A percentile compares a stretch with the other conserved stretches of the same genome.
Evolutionary conservation across 129 eudicot species (phyloP).

Genomic region (Lactuca sativa): DNA sequence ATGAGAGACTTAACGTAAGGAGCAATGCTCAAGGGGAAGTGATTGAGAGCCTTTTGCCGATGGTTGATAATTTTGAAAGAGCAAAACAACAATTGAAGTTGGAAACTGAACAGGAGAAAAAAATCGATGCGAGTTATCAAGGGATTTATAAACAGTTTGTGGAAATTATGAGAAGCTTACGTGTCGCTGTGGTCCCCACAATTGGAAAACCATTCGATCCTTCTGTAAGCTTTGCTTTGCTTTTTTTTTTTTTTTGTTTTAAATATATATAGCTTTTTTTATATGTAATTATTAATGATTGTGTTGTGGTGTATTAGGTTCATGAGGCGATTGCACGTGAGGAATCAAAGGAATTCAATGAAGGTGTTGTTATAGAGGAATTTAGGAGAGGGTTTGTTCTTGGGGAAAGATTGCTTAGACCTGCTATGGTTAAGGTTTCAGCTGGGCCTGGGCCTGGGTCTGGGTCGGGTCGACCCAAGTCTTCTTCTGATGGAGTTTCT

Average conservation of each 20-base stretch:
- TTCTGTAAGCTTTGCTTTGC: conserved; percentile 42
- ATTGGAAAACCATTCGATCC: conserved; percentile 97
- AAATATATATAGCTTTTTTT: too few species aligned
- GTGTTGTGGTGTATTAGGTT: conserved; percentile 44
- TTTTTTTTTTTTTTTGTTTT: not conserved
- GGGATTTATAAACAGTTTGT: conserved; percentile 98
- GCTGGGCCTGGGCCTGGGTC: conserved; percentile 80
- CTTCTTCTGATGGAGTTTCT: conserved; percentile 19
- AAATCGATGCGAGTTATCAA: conserved; percentile 88
- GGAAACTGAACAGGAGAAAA: conserved; percentile 81
- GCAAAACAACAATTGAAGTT: conserved; percentile 79
- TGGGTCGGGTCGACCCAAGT: conserved; percentile 52
- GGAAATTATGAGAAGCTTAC: conserved; percentile 90
- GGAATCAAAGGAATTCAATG: conserved; percentile 75
- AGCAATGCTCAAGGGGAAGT: conserved; percentile 88
- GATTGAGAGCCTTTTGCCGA: conserved; percentile 81
- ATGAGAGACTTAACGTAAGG: conserved; percentile 60
- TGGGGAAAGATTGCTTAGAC: conserved; percentile 75
- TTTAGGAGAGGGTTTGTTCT: conserved; percentile 79
- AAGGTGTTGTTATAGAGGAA: conserved; percentile 75
- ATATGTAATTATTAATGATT: too few species aligned
- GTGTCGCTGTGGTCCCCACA: conserved; percentile 77
- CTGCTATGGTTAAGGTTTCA: conserved; percentile 95
- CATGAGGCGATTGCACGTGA: conserved; percentile 96
- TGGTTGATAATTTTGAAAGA: conserved; percentile 95